Conservation (phyloP, 164 flowering plant species). For the Euptelea pleiosperma region DNA sequence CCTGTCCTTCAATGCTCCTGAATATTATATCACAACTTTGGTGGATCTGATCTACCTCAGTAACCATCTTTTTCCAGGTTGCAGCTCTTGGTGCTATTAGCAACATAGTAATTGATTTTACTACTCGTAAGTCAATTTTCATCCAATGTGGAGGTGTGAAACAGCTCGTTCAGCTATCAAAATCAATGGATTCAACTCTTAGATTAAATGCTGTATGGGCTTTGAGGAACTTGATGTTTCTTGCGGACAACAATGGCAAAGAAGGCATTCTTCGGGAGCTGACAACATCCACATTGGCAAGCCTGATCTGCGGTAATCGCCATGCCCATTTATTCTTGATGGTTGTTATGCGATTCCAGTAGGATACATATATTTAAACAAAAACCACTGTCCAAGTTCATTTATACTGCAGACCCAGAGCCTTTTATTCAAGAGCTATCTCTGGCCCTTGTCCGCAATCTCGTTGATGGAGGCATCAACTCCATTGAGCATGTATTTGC, state of each 20-base stretch:
- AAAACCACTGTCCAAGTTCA: not conserved
- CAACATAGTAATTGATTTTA: conserved; percentile 79
- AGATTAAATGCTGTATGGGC: conserved; percentile 78
- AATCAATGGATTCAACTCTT: conserved; percentile 73
- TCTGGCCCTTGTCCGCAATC: conserved; percentile 80
- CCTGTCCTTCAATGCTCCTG: conserved; percentile 1
- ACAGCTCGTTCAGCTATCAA: conserved; percentile 67
- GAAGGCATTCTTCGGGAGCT: conserved; percentile 60
- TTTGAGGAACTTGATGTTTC: conserved; percentile 78
- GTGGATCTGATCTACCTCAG: conserved; percentile 2
- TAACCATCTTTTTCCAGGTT: conserved; percentile 44
- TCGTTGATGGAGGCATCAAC: conserved; percentile 67
- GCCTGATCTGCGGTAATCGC: conserved; percentile 74
- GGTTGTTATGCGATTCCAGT: conserved; percentile 2
- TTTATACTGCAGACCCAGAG: conserved; percentile 64
- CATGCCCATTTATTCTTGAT: conserved; percentile 5
- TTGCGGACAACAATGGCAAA: conserved; percentile 57
- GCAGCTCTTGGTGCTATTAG: conserved; percentile 79
- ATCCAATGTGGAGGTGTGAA: conserved; percentile 66
- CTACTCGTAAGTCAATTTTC: conserved; percentile 50
- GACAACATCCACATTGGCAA: conserved; percentile 53
- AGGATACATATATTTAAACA: not conserved
- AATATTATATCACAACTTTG: not conserved
- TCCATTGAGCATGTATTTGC: conserved; percentile 57
- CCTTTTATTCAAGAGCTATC: conserved; percentile 87